Conservation (phyloP, 1,284 basidiomycete species). For the Boletus sp. region DNA sequence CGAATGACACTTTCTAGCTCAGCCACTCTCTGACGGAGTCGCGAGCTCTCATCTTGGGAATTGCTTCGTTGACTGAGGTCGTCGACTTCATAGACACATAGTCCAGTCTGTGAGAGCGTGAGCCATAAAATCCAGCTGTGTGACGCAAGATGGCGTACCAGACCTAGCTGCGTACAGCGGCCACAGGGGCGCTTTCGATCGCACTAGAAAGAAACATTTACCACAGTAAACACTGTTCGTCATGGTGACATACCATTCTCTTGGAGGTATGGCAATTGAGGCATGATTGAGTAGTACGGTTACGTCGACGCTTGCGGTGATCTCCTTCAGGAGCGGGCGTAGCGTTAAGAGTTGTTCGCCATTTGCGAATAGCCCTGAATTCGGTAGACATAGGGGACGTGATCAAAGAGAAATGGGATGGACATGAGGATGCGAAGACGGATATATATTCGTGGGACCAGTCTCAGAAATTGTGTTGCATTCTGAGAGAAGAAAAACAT, state of each 20-base stretch:
- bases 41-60: constrained; percentile 58
- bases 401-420: constrained; percentile 1
- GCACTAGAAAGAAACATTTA: constrained; percentile 41
- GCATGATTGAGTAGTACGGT: constrained; percentile 64
- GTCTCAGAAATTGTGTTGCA: constrained; percentile 24
- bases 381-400: constrained; percentile 27
- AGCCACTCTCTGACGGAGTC: constrained; percentile 70
- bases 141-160: constrained; percentile 42
- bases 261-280: constrained; percentile 75
- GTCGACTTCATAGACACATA: constrained; percentile 82
- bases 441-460: constrained; percentile 25
- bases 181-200: constrained; percentile 70
- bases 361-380: constrained; percentile 27
- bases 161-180: constrained; percentile 67
- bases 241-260: constrained; percentile 59
- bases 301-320: constrained; percentile 55
- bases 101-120: constrained; percentile 53
- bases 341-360: constrained; percentile 22
- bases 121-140: neutral
- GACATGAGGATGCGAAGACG: constrained; percentile 4
- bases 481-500: constrained; percentile 8
- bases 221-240: neutral
- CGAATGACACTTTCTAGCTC: constrained; percentile 82
- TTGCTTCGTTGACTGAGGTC: constrained; percentile 58
- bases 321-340: constrained; percentile 35